phyloP scores from a whole-genome alignment of 495 filamentous ascomycete species.

The Neurospora sp. region DNA sequence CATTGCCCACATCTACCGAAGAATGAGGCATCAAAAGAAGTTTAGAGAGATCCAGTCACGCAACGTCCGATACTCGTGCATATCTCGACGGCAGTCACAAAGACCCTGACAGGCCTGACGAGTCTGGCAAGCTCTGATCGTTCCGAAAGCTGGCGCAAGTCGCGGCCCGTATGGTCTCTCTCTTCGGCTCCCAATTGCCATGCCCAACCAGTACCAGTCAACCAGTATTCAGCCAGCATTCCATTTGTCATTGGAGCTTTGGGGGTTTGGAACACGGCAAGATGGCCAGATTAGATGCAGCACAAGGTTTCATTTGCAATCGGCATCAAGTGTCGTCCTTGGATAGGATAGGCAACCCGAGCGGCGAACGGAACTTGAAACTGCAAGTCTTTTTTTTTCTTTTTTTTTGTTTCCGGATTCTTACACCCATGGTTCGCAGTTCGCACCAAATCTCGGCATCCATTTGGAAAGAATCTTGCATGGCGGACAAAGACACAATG shows the following conservation, averaged over 20 bases:
- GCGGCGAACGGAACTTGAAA: not conserved
- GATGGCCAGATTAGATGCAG: not conserved
- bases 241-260: not conserved
- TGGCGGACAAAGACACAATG: not conserved
- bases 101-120: not conserved
- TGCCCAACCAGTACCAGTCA: not conserved
- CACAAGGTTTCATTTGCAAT: not conserved
- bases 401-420: not conserved
- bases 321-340: not conserved
- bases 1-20: not conserved
- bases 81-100: not conserved
- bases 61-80: not conserved
- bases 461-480: not conserved
- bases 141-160: not conserved
- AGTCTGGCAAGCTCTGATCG: not conserved
- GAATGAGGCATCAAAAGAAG: not conserved
- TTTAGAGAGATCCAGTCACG: not conserved
- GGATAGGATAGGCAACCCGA: not conserved
- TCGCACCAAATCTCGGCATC: not conserved
- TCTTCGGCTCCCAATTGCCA: not conserved
- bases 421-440: not conserved
- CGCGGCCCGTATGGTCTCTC: not conserved
- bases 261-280: not conserved
- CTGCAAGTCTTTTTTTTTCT: not conserved
- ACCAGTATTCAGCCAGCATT: not conserved